A percentile compares a stretch with the other conserved stretches of the same genome.
phyloP scores from a whole-genome alignment of 176 grass and related monocot species.

The Oryza nivara region DNA sequence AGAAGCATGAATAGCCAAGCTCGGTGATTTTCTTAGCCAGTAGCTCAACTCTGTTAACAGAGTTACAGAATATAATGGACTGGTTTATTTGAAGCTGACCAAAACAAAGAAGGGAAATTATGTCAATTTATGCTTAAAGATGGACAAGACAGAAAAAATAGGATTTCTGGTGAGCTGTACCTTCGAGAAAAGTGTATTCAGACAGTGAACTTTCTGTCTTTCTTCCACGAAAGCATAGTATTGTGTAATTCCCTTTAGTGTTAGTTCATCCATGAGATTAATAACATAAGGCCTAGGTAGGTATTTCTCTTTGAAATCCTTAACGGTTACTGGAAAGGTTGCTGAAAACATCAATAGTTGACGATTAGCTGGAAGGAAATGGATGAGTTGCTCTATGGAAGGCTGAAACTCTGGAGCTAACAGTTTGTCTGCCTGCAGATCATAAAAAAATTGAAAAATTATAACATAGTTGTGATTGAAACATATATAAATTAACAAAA shows the following conservation, averaged over 20 bases:
- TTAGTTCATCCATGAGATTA: slow-evolving; percentile 80
- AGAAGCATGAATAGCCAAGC: slow-evolving; percentile 92
- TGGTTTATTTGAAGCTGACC: slow-evolving; percentile 90
- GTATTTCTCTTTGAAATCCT: slow-evolving; percentile 75
- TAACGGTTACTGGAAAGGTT: slow-evolving; percentile 72
- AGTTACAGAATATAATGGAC: slow-evolving; percentile 97
- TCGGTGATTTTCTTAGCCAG: slow-evolving; percentile 94
- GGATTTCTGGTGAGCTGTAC: slow-evolving; percentile 21
- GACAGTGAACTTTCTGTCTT: slow-evolving; percentile 70
- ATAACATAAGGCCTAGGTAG: slow-evolving; percentile 70
- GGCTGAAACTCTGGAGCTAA: slow-evolving; percentile 89
- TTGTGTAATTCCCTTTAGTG: slow-evolving; percentile 70
- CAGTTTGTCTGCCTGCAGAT: slow-evolving; percentile 82
- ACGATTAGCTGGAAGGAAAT: slow-evolving; percentile 61
- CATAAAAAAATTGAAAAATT: slow-evolving; percentile 8
- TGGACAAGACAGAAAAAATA: background rate
- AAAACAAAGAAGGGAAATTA: slow-evolving; percentile 23
- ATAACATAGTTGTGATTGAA: background rate
- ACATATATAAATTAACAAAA: slow-evolving; percentile 20
- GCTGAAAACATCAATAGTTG: slow-evolving; percentile 83
- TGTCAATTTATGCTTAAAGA: slow-evolving; percentile 31
- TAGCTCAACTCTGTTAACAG: slow-evolving; percentile 90
- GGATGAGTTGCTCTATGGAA: slow-evolving; percentile 77
- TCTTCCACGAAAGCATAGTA: slow-evolving; percentile 79
- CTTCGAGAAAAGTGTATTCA: slow-evolving; percentile 69